Base-by-base conservation (phyloP, 768 basidiomycete species). In the Jaapia argillacea region DNA sequence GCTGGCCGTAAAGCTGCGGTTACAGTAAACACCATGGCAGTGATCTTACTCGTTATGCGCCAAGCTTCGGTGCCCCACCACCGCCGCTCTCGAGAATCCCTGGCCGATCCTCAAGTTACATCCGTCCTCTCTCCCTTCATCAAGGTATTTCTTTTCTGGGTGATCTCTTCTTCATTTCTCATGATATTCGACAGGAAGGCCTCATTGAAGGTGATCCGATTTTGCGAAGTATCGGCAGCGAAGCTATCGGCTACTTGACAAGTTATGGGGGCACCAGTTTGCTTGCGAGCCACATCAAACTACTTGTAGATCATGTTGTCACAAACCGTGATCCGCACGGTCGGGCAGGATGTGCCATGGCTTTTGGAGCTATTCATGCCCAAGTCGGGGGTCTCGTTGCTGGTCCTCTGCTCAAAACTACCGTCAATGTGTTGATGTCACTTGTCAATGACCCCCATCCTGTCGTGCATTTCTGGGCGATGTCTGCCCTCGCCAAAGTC, bases 401-500 rank as follows among this genome's bases (percentile, higher is more conserved):
- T 5, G 90, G 90, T 0, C 89, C 96, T 0, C 72, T 97, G 13
- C 71, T 98, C 47, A 98, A 97, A 62, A 96, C 93, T 1, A 90
- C 93, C 0, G 86, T 94, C 48, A 92, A 96, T 56, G 81, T 98
- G 36, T 70, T 97, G 27, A 88, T 94, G 79, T 94, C 93, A 0
- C 75, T 99, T 16, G 81, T 85, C 60, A 92, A 87, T 48, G 96
- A 99, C 59, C 92, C 94, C 0, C 96, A 98, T 58, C 94, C 96
- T 0, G 74, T 91, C 24, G 96, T 97, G 4, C 94, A 98, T 60
- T 96, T 85, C 56, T 93, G 86, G 81, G 83, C 94, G 2, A 67
- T 97, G 48, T 80, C 76, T 39, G 86, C 96, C 1, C 69, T 99
- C 24, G 78, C 84, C 4, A 72, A 77, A 13, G 93, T 98, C 45